Evolutionary conservation across 2,329 filamentous ascomycete species (phyloP).

Genomic region (Erysiphe pulchra): DNA sequence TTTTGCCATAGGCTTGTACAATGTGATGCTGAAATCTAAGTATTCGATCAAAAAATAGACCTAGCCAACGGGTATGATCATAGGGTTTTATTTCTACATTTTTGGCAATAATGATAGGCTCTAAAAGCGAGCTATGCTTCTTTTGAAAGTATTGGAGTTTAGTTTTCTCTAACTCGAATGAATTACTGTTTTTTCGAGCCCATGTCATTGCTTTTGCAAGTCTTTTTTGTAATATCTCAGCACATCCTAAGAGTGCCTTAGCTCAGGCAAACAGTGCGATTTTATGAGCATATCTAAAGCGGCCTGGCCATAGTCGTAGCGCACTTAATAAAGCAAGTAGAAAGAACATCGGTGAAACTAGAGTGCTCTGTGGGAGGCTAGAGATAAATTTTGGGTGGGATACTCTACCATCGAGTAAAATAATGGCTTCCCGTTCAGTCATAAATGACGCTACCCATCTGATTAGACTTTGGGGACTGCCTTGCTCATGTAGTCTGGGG

Average conservation of each 20-base stretch:
- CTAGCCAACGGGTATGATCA: not conserved
- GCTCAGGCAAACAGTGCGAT: not conserved
- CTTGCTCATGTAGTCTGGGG: not conserved
- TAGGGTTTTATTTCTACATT: not conserved
- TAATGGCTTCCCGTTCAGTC: too few relatives aligned
- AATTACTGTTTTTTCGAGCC: too few relatives aligned
- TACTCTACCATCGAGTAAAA: too few relatives aligned
- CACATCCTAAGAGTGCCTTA: not conserved
- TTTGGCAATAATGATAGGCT: not conserved
- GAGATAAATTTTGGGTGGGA: too few relatives aligned
- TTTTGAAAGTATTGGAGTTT: not conserved
- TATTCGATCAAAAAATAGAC: not conserved
- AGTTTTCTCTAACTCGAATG: too few relatives aligned
- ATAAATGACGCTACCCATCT: too few relatives aligned
- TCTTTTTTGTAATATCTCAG: not conserved
- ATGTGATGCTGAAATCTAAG: not conserved
- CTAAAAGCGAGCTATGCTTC: not conserved
- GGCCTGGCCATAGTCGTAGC: not conserved
- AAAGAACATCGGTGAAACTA: not conserved
- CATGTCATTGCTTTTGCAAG: not conserved
- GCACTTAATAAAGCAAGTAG: not conserved
- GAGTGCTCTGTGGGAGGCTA: not conserved
- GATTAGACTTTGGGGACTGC: not conserved
- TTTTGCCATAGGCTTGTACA: not conserved
- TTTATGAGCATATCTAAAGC: not conserved